Conservation (phyloP, 1,284 basidiomycete species). For the Boletellus deceptivus region DNA sequence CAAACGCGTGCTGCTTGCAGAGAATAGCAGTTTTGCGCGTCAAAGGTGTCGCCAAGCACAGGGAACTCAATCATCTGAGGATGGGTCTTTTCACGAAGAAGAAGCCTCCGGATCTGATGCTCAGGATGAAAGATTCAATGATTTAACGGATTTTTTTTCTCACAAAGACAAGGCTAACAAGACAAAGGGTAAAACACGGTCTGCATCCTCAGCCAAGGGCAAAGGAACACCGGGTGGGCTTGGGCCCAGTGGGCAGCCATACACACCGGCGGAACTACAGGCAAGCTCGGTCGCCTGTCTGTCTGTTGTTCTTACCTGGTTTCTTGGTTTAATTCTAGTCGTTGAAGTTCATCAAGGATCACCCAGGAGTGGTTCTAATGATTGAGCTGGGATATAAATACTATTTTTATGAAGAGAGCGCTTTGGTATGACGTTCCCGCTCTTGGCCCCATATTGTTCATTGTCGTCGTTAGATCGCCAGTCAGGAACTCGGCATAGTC, state of each 20-base stretch:
- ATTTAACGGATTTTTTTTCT: constrained; percentile 49
- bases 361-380: constrained; percentile 79
- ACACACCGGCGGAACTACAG: constrained; percentile 84
- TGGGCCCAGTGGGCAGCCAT: constrained; percentile 76
- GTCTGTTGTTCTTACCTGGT: not conserved
- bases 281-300: constrained; percentile 34
- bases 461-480: constrained; percentile 55
- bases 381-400: constrained; percentile 90
- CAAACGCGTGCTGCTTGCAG: constrained; percentile 52
- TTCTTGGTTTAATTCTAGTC: constrained; percentile 6
- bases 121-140: constrained; percentile 48
- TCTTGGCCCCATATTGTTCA: constrained; percentile 10
- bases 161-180: constrained; percentile 32
- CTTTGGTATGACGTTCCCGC: constrained; percentile 42
- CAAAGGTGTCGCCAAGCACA: constrained; percentile 6
- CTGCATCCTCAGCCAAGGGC: constrained; percentile 23
- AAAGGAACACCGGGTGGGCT: constrained; percentile 49
- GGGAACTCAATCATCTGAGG: constrained; percentile 13
- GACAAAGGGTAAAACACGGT: constrained; percentile 31
- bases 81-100: constrained; percentile 25
- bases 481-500: constrained; percentile 80
- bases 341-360: constrained; percentile 64
- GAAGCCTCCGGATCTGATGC: constrained; percentile 37
- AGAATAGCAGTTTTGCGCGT: constrained; percentile 38
- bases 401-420: constrained; percentile 88